These are phyloP conservation scores for Hapsidospora chrysogenum DNA, from an alignment of 495 filamentous ascomycete species.

Conservation along the genomic window DNA sequence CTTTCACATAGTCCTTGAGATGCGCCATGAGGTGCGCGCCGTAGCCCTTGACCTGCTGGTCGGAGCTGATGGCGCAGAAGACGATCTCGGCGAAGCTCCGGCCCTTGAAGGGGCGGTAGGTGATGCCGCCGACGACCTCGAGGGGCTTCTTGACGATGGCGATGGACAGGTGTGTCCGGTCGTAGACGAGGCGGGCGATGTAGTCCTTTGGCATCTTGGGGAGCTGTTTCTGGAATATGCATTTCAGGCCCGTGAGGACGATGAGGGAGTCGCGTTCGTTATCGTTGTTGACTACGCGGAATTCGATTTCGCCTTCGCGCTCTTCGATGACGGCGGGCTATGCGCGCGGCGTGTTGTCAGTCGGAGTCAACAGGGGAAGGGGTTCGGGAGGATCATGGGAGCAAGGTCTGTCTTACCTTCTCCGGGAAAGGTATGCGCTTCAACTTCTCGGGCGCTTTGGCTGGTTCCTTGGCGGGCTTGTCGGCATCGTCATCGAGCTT, in stretches of 20 bases:
- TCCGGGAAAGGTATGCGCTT: slow-evolving; percentile 67
- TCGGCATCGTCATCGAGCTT: slow-evolving; percentile 37
- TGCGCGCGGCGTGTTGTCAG: not conserved
- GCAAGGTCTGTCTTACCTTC: slow-evolving; percentile 43
- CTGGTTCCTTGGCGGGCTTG: slow-evolving; percentile 22
- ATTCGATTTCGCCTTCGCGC: slow-evolving; percentile 89
- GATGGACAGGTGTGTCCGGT: slow-evolving; percentile 88
- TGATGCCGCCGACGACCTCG: slow-evolving; percentile 92
- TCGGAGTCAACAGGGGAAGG: not conserved
- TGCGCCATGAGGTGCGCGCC: slow-evolving; percentile 97
- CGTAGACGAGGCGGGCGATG: slow-evolving; percentile 91
- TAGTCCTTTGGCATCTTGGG: slow-evolving; percentile 99
- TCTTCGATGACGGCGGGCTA: slow-evolving; percentile 87
- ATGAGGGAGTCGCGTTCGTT: slow-evolving; percentile 74
- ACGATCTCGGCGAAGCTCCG: slow-evolving; percentile 96
- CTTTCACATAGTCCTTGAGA: slow-evolving; percentile 97
- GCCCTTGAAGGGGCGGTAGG: slow-evolving; percentile 86
- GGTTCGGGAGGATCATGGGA: not conserved
- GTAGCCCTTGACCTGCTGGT: slow-evolving; percentile 97
- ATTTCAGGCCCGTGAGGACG: slow-evolving; percentile 89
- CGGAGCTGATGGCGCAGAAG: slow-evolving; percentile 93
- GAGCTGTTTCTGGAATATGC: slow-evolving; percentile 95
- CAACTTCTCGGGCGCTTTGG: slow-evolving; percentile 24
- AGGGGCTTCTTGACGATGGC: slow-evolving; percentile 94
- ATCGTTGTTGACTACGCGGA: slow-evolving; percentile 96